These are phyloP conservation scores for Karstenula rhodostoma DNA, from an alignment of 2,329 filamentous ascomycete species.

Conservation along the genomic window DNA sequence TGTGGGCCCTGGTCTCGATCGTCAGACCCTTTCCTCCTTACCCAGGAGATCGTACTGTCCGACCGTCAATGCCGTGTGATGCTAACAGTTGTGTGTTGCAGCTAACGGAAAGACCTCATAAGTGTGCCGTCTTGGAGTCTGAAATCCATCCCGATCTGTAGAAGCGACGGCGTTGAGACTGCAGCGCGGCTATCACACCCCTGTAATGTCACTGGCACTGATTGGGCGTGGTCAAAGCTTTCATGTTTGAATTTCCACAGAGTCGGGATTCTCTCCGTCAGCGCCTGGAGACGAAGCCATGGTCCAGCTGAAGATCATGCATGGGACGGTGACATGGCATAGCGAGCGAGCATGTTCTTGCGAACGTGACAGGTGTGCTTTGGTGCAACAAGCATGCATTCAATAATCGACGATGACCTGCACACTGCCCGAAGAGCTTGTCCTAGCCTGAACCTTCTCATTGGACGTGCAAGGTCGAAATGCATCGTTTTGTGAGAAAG, in stretches of 20 bases:
- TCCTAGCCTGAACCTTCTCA: not conserved
- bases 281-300: constrained; percentile 25
- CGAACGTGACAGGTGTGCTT: constrained; percentile 13
- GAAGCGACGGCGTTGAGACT: not conserved
- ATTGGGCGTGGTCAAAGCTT: constrained; percentile 5
- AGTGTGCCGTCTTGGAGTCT: not conserved
- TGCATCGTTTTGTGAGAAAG: constrained; percentile 13
- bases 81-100: constrained; percentile 7
- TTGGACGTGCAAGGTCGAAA: constrained; percentile 8
- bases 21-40: constrained; percentile 4
- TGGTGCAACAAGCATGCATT: constrained; percentile 19
- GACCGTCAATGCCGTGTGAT: not conserved
- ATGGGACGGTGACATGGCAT: constrained; percentile 23
- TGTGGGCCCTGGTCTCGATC: constrained; percentile 17
- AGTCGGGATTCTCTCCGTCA: constrained; percentile 24
- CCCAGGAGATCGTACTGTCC: constrained; percentile 9
- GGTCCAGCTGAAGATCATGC: constrained; percentile 27
- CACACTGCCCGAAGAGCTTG: not conserved
- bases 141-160: not conserved
- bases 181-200: constrained; percentile 8
- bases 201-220: constrained; percentile 14
- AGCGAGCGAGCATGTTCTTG: constrained; percentile 18
- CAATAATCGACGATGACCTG: constrained; percentile 16
- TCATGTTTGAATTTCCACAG: constrained; percentile 19
- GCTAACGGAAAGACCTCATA: constrained; percentile 13